phyloP scores from a whole-genome alignment of 2,329 filamentous ascomycete species.

The Fusarium penzigii region DNA sequence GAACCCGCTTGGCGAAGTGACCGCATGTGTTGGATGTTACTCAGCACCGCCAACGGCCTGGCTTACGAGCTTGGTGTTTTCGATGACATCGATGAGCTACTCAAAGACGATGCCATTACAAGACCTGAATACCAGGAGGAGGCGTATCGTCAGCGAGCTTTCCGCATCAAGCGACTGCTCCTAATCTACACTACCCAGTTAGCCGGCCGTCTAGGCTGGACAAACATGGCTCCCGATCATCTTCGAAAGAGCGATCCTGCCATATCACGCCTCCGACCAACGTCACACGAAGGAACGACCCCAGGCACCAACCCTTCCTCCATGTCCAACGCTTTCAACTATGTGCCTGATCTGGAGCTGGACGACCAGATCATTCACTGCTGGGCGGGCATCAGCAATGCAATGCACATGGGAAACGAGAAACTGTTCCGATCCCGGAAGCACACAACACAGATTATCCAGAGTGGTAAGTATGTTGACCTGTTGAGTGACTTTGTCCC shows the following conservation, averaged over 20 bases:
- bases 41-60: slow-evolving; percentile 86
- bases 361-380: slow-evolving; percentile 77
- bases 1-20: slow-evolving; percentile 95
- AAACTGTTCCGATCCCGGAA: slow-evolving; percentile 84
- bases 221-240: slow-evolving; percentile 83
- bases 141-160: slow-evolving; percentile 73
- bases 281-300: slow-evolving; percentile 58
- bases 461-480: slow-evolving; percentile 79
- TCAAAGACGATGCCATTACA: slow-evolving; percentile 59
- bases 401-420: slow-evolving; percentile 90
- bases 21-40: slow-evolving; percentile 96
- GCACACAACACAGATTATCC: slow-evolving; percentile 85
- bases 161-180: slow-evolving; percentile 81
- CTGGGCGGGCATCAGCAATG: slow-evolving; percentile 90
- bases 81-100: slow-evolving; percentile 77
- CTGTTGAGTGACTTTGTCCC: slow-evolving; percentile 81
- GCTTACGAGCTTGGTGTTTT: slow-evolving; percentile 96
- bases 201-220: slow-evolving; percentile 89
- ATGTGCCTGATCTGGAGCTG: slow-evolving; percentile 66
- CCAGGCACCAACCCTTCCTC: slow-evolving; percentile 61
- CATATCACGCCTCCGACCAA: slow-evolving; percentile 51
- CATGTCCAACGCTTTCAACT: slow-evolving; percentile 61
- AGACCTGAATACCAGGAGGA: slow-evolving; percentile 73
- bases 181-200: slow-evolving; percentile 91
- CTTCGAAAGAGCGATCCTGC: slow-evolving; percentile 59